Evolutionary conservation across 2,329 filamentous ascomycete species (phyloP).

Genomic region (Coniochaeta sp.): DNA sequence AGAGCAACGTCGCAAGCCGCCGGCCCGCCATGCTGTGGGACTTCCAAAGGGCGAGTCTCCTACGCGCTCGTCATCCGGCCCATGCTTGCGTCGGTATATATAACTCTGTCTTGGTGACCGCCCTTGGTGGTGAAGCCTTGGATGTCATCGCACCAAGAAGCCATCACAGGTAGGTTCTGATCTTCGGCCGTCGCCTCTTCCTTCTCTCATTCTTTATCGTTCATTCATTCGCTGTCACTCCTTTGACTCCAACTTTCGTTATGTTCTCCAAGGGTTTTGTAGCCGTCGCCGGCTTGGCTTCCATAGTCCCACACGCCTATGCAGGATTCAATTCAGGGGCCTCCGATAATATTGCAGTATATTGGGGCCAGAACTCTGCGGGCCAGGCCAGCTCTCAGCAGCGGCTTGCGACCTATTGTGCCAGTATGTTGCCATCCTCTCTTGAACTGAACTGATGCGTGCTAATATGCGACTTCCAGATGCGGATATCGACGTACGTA

Average conservation of each 20-base stretch:
- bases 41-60: not conserved
- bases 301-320: constrained; percentile 12
- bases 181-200: not conserved
- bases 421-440: constrained; percentile 33
- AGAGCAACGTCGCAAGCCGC: constrained; percentile 1
- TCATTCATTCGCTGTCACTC: constrained; percentile 1
- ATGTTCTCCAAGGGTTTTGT: constrained; percentile 1
- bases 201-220: not conserved
- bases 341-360: constrained; percentile 51
- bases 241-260: constrained; percentile 2
- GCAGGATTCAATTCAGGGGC: constrained; percentile 39
- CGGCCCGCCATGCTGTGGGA: not conserved
- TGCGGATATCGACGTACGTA: constrained; percentile 5
- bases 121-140: not conserved
- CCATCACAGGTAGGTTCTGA: constrained; percentile 1
- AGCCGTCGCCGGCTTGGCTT: constrained; percentile 8
- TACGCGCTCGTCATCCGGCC: not conserved
- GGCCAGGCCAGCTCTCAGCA: constrained; percentile 42
- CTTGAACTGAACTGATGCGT: not conserved
- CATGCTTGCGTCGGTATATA: not conserved
- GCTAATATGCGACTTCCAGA: not conserved
- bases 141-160: not conserved
- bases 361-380: constrained; percentile 65
- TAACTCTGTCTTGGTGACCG: not conserved
- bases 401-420: constrained; percentile 50